phyloP scores from a whole-genome alignment of 495 filamentous ascomycete genomes.

The Podospora conica region DNA sequence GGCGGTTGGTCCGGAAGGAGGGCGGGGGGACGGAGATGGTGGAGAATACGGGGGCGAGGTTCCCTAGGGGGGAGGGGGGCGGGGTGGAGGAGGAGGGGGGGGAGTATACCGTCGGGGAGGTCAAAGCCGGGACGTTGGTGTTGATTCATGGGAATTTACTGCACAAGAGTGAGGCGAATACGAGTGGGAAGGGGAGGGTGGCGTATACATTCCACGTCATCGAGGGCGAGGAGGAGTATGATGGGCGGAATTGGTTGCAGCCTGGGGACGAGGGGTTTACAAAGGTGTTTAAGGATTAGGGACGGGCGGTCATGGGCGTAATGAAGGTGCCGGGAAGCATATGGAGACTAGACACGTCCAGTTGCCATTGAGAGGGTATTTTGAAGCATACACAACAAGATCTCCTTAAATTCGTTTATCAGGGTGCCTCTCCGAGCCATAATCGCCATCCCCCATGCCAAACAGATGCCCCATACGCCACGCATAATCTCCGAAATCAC shows the following conservation, averaged over 20 bases:
- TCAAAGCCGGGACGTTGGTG: conserved; percentile 83
- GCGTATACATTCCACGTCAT: conserved; percentile 99
- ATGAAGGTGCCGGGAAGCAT: not conserved
- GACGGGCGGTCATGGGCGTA: not conserved
- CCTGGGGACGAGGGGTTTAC: conserved; percentile 73
- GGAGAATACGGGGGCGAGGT: conserved; percentile 34
- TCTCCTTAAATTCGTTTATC: not conserved
- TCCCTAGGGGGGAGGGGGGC: conserved; percentile 40
- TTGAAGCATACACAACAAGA: not conserved
- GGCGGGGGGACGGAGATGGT: conserved; percentile 49
- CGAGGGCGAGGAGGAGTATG: conserved; percentile 72
- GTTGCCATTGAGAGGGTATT: not conserved
- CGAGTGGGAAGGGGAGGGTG: conserved; percentile 74
- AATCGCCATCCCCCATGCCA: not conserved
- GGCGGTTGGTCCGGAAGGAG: conserved; percentile 66
- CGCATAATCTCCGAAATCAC: not conserved
- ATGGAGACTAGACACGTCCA: not conserved
- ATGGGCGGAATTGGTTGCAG: conserved; percentile 88
- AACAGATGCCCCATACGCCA: not conserved
- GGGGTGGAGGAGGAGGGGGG: conserved; percentile 39
- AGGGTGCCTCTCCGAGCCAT: not conserved
- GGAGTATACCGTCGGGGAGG: conserved; percentile 64
- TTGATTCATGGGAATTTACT: conserved; percentile 94
- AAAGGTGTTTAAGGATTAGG: conserved; percentile 41
- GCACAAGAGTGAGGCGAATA: conserved; percentile 93